Conservation (phyloP, 1,139 yeast genomes). For the Scheffersomyces titani region DNA sequence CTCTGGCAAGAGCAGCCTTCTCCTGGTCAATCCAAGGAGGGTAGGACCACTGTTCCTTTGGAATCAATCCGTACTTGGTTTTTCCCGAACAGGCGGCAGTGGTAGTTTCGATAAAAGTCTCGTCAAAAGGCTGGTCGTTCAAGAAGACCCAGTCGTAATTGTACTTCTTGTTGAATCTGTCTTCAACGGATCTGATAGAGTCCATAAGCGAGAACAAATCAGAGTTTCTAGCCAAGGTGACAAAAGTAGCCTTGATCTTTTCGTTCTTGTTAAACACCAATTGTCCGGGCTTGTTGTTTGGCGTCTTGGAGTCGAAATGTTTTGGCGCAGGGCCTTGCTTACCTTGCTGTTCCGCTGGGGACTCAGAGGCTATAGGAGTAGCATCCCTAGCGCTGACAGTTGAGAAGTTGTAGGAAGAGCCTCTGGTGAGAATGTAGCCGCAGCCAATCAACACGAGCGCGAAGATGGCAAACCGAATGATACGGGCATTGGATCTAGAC, state of each 20-base stretch:
- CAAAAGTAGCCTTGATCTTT: constrained; percentile 47
- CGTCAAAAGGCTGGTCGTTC: constrained; percentile 43
- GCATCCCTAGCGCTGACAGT: constrained; percentile 7
- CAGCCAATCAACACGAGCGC: constrained; percentile 58
- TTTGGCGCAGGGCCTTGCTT: not conserved
- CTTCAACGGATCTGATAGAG: constrained; percentile 48
- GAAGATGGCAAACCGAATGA: constrained; percentile 60
- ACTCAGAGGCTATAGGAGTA: constrained; percentile 1
- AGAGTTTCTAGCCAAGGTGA: constrained; percentile 44
- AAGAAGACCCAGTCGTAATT: constrained; percentile 51
- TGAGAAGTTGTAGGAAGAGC: constrained; percentile 47
- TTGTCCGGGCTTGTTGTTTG: constrained; percentile 34
- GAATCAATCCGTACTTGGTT: constrained; percentile 46
- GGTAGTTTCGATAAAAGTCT: constrained; percentile 40
- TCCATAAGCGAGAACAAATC: constrained; percentile 38
- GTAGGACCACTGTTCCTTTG: constrained; percentile 48
- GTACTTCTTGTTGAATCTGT: constrained; percentile 43
- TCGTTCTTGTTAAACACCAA: constrained; percentile 13
- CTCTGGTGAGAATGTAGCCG: constrained; percentile 62
- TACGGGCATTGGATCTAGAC: constrained; percentile 62
- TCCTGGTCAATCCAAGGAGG: constrained; percentile 63
- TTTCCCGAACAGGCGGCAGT: constrained; percentile 38
- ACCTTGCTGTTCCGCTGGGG: constrained; percentile 1
- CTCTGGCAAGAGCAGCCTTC: constrained; percentile 55
- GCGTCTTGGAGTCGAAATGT: not conserved